Evolutionary conservation across 495 filamentous ascomycete species (phyloP).

Genomic region (Penicillium roqueforti): DNA sequence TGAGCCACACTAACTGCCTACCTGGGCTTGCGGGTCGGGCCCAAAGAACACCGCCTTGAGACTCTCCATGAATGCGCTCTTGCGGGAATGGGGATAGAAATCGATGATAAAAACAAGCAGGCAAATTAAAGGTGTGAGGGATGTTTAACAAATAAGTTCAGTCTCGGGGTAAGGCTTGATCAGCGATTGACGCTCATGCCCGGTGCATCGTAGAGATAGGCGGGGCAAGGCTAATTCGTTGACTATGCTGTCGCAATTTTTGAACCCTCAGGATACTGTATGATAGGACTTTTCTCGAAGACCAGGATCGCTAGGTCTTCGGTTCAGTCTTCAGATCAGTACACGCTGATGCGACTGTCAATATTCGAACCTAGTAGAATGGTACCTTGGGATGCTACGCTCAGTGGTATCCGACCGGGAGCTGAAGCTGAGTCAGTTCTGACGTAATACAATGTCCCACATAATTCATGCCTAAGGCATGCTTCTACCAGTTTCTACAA

Average conservation of each 20-base stretch:
- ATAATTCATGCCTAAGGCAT: slow-evolving; percentile 9
- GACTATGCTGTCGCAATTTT: neutral
- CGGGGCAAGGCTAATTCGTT: slow-evolving; percentile 3
- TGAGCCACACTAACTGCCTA: slow-evolving; percentile 29
- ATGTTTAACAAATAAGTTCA: neutral
- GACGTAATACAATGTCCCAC: slow-evolving; percentile 8
- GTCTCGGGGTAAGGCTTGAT: neutral
- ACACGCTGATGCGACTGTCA: neutral
- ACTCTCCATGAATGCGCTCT: slow-evolving; percentile 65
- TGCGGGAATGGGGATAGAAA: neutral
- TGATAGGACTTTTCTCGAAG: neutral
- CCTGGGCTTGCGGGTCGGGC: slow-evolving; percentile 89
- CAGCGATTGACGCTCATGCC: slow-evolving; percentile 3
- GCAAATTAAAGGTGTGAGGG: slow-evolving; percentile 3
- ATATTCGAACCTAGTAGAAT: neutral
- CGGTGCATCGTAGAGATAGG: slow-evolving; percentile 11
- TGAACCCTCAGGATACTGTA: neutral
- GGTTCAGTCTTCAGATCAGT: neutral
- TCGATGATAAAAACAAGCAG: neutral
- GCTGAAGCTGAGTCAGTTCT: slow-evolving; percentile 19
- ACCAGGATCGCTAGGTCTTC: neutral
- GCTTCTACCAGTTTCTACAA: slow-evolving; percentile 17
- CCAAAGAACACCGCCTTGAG: slow-evolving; percentile 84
- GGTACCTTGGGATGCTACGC: neutral
- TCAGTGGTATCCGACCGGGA: neutral